These are phyloP conservation scores for Rhodamnia rubescens DNA, from an alignment of 345 rosid species.

Conservation along the genomic window DNA sequence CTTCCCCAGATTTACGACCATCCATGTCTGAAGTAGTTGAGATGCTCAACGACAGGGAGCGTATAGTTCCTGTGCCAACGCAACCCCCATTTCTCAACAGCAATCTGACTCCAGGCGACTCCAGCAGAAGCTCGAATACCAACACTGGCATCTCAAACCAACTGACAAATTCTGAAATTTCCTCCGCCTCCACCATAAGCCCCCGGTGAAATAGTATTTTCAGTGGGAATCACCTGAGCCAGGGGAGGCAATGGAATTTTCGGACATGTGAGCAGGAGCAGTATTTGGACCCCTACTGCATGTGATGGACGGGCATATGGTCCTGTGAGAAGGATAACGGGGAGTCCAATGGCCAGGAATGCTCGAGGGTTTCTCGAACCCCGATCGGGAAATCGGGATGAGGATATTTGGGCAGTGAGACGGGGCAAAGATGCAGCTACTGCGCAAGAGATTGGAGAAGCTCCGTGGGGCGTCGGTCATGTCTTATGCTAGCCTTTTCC, in stretches of 20 bases:
- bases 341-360: not conserved
- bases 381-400: not conserved
- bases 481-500: not conserved
- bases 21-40: conserved; percentile 3
- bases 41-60: not conserved
- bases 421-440: not conserved
- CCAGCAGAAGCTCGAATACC: not conserved
- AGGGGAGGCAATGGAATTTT: not conserved
- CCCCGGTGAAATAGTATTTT: not conserved
- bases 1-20: conserved; percentile 8
- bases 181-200: not conserved
- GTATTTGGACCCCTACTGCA: not conserved
- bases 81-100: conserved; percentile 10
- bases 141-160: not conserved
- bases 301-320: not conserved
- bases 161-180: not conserved
- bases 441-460: not conserved
- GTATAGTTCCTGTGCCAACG: not conserved
- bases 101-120: not conserved
- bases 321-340: not conserved
- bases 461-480: not conserved
- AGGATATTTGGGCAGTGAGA: not conserved
- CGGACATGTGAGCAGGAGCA: not conserved
- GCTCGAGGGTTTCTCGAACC: not conserved
- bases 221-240: not conserved